Conservation (phyloP, 2,329 filamentous ascomycete genomes). For the Pseudogymnoascus sp. region DNA sequence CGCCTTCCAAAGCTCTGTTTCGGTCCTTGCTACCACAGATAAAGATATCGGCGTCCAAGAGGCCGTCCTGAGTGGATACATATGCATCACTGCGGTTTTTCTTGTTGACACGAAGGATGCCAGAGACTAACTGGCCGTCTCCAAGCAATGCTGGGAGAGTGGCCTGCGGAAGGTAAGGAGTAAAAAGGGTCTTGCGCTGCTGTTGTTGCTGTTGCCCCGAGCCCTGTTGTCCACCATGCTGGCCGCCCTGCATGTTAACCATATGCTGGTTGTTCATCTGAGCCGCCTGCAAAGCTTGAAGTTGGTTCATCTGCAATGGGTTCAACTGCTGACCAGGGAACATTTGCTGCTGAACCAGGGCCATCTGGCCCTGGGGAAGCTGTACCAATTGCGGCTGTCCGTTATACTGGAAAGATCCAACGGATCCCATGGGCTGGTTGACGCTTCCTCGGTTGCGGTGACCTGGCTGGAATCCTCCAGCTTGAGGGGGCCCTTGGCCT, state of each 20-base stretch:
- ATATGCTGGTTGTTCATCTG: slow-evolving; percentile 73
- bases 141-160: slow-evolving; percentile 82
- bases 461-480: slow-evolving; percentile 78
- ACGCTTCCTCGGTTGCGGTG: slow-evolving; percentile 82
- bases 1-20: slow-evolving; percentile 91
- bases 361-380: slow-evolving; percentile 73
- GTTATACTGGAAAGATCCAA: slow-evolving; percentile 84
- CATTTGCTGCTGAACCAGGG: slow-evolving; percentile 69
- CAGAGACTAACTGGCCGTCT: slow-evolving; percentile 90
- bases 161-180: slow-evolving; percentile 91
- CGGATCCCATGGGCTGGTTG: slow-evolving; percentile 73
- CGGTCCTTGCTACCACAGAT: slow-evolving; percentile 99
- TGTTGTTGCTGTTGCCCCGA: slow-evolving; percentile 76
- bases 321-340: slow-evolving; percentile 81
- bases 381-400: slow-evolving; percentile 82
- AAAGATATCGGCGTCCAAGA: slow-evolving; percentile 94
- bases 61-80: slow-evolving; percentile 80
- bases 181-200: slow-evolving; percentile 96
- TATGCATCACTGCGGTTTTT: slow-evolving; percentile 99
- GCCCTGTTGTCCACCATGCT: slow-evolving; percentile 59
- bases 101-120: slow-evolving; percentile 97
- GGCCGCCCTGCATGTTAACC: slow-evolving; percentile 59
- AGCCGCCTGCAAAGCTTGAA: slow-evolving; percentile 86
- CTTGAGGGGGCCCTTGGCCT: slow-evolving; percentile 58
- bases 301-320: slow-evolving; percentile 77